phyloP scores from a whole-genome alignment of 208 protist genomes.

The Borovskyia barvae region DNA sequence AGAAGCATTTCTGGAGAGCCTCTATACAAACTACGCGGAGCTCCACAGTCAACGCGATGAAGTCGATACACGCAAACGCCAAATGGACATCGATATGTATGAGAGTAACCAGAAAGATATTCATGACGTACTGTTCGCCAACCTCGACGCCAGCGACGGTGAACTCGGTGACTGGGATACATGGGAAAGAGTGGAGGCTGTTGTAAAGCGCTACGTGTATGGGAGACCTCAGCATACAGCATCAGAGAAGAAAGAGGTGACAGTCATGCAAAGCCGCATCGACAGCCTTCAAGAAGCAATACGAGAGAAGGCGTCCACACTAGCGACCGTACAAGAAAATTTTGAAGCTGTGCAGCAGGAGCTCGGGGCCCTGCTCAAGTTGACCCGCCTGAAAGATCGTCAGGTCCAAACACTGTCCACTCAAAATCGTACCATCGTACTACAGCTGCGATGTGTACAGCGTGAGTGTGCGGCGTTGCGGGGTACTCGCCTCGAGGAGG shows the following conservation, averaged over 20 bases:
- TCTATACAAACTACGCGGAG: slow-evolving; percentile 75
- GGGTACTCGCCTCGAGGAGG: slow-evolving; percentile 11
- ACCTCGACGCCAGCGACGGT: slow-evolving; percentile 18
- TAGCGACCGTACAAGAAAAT: slow-evolving; percentile 16
- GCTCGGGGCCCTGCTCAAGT: slow-evolving; percentile 42
- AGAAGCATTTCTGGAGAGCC: slow-evolving; percentile 52
- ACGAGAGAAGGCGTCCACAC: slow-evolving; percentile 1
- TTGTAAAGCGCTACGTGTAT: slow-evolving; percentile 76
- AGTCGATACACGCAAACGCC: slow-evolving; percentile 44
- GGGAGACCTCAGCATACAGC: slow-evolving; percentile 26
- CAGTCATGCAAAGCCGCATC: slow-evolving; percentile 37
- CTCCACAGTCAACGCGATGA: slow-evolving; percentile 63
- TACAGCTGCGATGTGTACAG: slow-evolving; percentile 59
- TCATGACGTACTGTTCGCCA: slow-evolving; percentile 49
- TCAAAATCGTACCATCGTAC: slow-evolving; percentile 28
- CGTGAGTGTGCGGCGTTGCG: slow-evolving; percentile 34
- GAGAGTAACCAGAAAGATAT: slow-evolving; percentile 72
- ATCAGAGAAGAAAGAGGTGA: slow-evolving; percentile 14
- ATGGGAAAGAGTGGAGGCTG: slow-evolving; percentile 62
- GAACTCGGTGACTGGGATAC: slow-evolving; percentile 78
- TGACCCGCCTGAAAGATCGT: slow-evolving; percentile 54
- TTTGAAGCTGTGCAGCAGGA: slow-evolving; percentile 43
- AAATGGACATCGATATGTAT: slow-evolving; percentile 50
- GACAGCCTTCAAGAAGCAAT: slow-evolving; percentile 16
- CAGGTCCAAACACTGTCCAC: slow-evolving; percentile 43